phyloP scores from a whole-genome alignment of 805 yeast genomes.

The Kuraishia piskuri region DNA sequence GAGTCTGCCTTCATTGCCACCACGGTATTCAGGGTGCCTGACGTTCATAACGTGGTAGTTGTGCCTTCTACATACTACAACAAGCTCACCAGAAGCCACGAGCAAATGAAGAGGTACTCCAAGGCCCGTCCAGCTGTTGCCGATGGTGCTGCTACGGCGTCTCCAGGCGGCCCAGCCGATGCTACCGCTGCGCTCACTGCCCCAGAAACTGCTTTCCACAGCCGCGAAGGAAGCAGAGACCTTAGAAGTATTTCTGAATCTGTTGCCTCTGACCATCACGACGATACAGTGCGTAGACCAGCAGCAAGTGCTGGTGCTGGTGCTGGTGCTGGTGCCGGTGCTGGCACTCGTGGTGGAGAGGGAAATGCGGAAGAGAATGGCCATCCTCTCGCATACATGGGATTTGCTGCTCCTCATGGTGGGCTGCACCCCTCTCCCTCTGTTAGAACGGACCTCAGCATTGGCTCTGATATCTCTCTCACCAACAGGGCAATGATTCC shows the following conservation, averaged over 20 bases:
- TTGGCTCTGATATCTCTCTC: slow-evolving; percentile 55
- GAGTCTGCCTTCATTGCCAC: slow-evolving; percentile 54
- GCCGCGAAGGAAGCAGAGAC: not conserved
- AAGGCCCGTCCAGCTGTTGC: not conserved
- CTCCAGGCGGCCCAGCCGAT: not conserved
- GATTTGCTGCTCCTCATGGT: not conserved
- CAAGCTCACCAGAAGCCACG: slow-evolving; percentile 38
- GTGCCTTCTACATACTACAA: slow-evolving; percentile 59
- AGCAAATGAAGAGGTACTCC: slow-evolving; percentile 16
- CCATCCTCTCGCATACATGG: not conserved
- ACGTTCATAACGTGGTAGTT: slow-evolving; percentile 47
- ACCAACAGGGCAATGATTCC: slow-evolving; percentile 70
- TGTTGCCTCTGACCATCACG: slow-evolving; percentile 1
- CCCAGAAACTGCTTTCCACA: not conserved
- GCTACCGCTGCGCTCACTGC: not conserved
- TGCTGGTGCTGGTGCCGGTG: not conserved
- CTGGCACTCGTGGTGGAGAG: not conserved
- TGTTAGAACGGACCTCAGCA: slow-evolving; percentile 18
- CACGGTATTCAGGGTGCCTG: slow-evolving; percentile 46
- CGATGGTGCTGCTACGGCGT: not conserved
- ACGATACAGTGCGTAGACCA: not conserved
- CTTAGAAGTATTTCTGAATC: not conserved
- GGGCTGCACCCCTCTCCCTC: not conserved
- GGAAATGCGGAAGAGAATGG: not conserved
- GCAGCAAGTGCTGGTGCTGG: not conserved